These are phyloP conservation scores for Stromatinia cepivora DNA, from an alignment of 2,329 filamentous ascomycete species.

Conservation along the genomic window DNA sequence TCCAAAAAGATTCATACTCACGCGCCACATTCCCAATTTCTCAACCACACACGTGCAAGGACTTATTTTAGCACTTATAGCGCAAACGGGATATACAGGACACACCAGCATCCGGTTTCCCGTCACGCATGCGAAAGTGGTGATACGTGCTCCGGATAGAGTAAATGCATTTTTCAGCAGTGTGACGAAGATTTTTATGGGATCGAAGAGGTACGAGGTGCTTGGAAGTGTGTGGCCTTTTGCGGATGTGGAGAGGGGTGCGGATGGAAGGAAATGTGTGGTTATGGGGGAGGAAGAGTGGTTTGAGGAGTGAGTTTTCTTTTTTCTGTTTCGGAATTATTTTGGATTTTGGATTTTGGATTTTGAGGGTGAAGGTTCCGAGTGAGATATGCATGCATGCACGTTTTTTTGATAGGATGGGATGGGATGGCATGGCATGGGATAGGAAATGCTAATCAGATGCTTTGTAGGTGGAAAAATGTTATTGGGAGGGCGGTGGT, in stretches of 20 bases:
- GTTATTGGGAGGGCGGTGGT: constrained; percentile 45
- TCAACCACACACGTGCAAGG: constrained; percentile 57
- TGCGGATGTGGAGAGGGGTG: constrained; percentile 48
- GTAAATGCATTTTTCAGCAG: constrained; percentile 51
- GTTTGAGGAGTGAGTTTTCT: constrained; percentile 44
- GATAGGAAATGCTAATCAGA: constrained; percentile 16
- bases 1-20: constrained; percentile 48
- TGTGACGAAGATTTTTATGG: constrained; percentile 52
- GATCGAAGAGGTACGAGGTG: constrained; percentile 56
- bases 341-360: too few species aligned
- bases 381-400: too few species aligned
- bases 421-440: too few species aligned
- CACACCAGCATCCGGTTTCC: constrained; percentile 52
- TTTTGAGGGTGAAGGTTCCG: too few species aligned
- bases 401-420: too few species aligned
- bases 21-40: constrained; percentile 55
- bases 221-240: constrained; percentile 59
- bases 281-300: constrained; percentile 59
- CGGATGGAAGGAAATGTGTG: constrained; percentile 46
- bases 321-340: background rate
- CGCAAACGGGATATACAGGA: constrained; percentile 52
- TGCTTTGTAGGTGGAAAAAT: constrained; percentile 48
- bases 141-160: constrained; percentile 51
- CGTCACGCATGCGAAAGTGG: constrained; percentile 50
- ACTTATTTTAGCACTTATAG: constrained; percentile 53